Evolutionary conservation across 208 protist genomes (phyloP).

Genomic region (Naegleria gruberi): DNA sequence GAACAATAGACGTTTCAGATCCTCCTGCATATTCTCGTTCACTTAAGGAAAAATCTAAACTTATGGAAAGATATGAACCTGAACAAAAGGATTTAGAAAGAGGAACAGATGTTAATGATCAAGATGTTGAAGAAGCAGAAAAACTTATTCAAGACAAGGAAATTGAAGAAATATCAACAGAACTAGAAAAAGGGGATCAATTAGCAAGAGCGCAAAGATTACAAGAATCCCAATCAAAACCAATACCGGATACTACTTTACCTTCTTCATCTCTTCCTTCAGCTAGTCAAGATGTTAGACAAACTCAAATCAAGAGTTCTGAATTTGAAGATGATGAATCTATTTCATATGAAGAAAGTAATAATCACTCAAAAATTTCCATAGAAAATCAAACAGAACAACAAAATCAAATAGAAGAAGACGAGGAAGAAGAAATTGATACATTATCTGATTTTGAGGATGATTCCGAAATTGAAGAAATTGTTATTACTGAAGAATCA

Average conservation of each 20-base stretch:
- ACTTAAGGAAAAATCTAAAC: neutral
- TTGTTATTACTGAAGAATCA: neutral
- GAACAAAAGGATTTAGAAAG: neutral
- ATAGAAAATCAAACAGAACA: neutral
- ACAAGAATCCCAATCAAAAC: neutral
- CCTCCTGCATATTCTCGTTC: neutral
- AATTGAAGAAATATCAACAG: neutral
- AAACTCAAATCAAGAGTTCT: too few relatives aligned
- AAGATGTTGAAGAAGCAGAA: neutral
- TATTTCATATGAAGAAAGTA: neutral
- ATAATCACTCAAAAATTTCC: neutral
- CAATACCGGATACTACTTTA: too few relatives aligned
- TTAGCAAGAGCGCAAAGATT: neutral
- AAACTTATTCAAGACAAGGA: neutral
- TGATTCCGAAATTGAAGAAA: conserved; percentile 9
- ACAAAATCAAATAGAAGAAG: neutral
- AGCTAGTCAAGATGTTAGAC: too few relatives aligned
- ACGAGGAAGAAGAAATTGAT: neutral
- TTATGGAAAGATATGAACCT: neutral
- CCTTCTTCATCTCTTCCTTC: too few relatives aligned
- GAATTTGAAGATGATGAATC: too few relatives aligned
- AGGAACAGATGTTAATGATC: neutral
- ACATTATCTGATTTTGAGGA: neutral
- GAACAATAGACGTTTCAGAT: neutral
- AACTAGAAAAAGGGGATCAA: neutral